phyloP scores from a whole-genome alignment of 495 filamentous ascomycete genomes.

The Cercophora scortea region DNA sequence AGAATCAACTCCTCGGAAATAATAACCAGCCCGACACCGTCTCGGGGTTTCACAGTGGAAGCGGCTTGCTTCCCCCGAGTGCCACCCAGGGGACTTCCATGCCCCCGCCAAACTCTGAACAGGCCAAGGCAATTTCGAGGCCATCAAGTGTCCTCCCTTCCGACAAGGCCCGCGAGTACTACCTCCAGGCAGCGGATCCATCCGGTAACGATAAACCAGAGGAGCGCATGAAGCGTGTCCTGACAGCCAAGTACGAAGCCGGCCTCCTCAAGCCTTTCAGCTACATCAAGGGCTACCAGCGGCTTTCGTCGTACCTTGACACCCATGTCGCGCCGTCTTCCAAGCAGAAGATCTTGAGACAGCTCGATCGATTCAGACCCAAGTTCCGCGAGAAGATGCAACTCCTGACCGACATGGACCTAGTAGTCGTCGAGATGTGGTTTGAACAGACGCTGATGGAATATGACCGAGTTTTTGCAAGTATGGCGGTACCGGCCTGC shows the following conservation, averaged over 20 bases:
- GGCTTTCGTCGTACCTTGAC: slow-evolving; percentile 84
- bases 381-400: slow-evolving; percentile 96
- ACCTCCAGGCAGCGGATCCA: slow-evolving; percentile 93
- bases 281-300: slow-evolving; percentile 91
- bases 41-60: slow-evolving; percentile 24
- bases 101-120: slow-evolving; percentile 40
- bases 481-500: slow-evolving; percentile 97
- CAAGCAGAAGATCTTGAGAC: slow-evolving; percentile 80
- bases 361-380: slow-evolving; percentile 85
- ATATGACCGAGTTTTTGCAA: slow-evolving; percentile 96
- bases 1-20: slow-evolving; percentile 26
- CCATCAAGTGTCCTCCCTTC: slow-evolving; percentile 51
- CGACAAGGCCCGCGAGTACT: slow-evolving; percentile 89
- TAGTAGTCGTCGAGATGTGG: slow-evolving; percentile 96
- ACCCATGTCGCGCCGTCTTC: slow-evolving; percentile 68
- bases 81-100: slow-evolving; percentile 30
- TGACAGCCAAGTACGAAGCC: slow-evolving; percentile 91
- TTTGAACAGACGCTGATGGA: slow-evolving; percentile 93
- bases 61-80: slow-evolving; percentile 31
- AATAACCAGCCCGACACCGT: slow-evolving; percentile 25
- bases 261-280: slow-evolving; percentile 94
- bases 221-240: slow-evolving; percentile 88
- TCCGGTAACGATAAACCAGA: slow-evolving; percentile 85
- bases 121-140: slow-evolving; percentile 51
- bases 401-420: slow-evolving; percentile 78